These are phyloP conservation scores for Paraphaeosphaeria sporulosa DNA, from an alignment of 2,329 filamentous ascomycete genomes.

Conservation along the genomic window DNA sequence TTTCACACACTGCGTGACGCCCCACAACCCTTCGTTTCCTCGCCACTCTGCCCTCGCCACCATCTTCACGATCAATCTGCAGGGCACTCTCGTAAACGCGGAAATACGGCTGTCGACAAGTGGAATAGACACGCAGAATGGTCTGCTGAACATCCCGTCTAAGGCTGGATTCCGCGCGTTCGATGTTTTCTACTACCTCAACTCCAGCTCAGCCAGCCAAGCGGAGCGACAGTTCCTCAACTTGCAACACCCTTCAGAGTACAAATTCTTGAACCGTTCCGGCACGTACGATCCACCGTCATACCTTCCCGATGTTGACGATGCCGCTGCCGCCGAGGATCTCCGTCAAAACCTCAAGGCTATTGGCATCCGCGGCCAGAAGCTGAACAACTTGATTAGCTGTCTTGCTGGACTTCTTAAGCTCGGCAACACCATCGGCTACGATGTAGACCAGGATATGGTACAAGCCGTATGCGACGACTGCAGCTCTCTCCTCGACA, in stretches of 20 bases:
- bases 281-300: slow-evolving; percentile 85
- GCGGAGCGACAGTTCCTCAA: slow-evolving; percentile 89
- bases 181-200: slow-evolving; percentile 96
- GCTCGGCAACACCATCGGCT: slow-evolving; percentile 88
- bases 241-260: slow-evolving; percentile 78
- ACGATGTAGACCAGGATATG: slow-evolving; percentile 81
- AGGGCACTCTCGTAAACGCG: slow-evolving; percentile 79
- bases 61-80: slow-evolving; percentile 80
- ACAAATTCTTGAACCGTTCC: slow-evolving; percentile 80
- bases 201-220: slow-evolving; percentile 88
- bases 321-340: slow-evolving; percentile 91
- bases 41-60: slow-evolving; percentile 83
- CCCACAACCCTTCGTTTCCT: slow-evolving; percentile 84
- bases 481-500: slow-evolving; percentile 81
- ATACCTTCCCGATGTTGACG: slow-evolving; percentile 91
- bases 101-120: slow-evolving; percentile 82
- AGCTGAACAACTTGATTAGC: slow-evolving; percentile 83
- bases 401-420: slow-evolving; percentile 87
- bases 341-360: slow-evolving; percentile 86
- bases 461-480: slow-evolving; percentile 90
- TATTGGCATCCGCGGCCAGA: slow-evolving; percentile 90
- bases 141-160: slow-evolving; percentile 79
- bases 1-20: slow-evolving; percentile 86
- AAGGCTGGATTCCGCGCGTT: slow-evolving; percentile 89
- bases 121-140: slow-evolving; percentile 83